Evolutionary conservation across 225 moss, liverwort and hornwort genomes (phyloP), one percentile per base, ranked within the genome.

Genomic region (Bryoerythrophyllum caledonicum): DNA sequence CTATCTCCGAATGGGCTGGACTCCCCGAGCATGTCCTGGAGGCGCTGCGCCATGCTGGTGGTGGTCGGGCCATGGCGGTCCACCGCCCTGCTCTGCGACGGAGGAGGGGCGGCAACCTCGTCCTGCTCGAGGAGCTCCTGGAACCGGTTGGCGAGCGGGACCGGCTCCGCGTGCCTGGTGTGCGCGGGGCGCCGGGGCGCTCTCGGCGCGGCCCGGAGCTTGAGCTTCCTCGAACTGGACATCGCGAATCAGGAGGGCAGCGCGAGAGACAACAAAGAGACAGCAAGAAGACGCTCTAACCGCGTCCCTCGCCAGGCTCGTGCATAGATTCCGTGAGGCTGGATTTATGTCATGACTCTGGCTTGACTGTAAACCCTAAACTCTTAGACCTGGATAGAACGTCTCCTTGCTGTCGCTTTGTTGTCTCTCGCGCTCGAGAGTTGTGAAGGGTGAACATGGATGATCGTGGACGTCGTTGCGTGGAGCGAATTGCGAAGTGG

Each of bases 71-170:
- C 83, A 49, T 23, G 75, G 60, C 7, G 27, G 53, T 57, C 10
- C 8, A 28, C 72, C 56, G 14, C n/a, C 60, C 65, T 82, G 46
- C 30, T 55, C 6, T 67, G 86, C 23, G 70, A 72, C 32, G 77
- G 82, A 54, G 79, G 65, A 11, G 53, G 51, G 4, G 48, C 80
- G 37, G 79, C 68, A 12, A 53, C 41, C 16, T 82, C 84, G 79
- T 84, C 77, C 71, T 84, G 84, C 67, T 84, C 82, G 30, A 87
- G 65, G 17, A 86, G 86, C 66, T 86, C 83, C 35, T 84, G 83
- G 32, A 86, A 86, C 57, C 70, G 81, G 61, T 69, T 83, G 40
- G 83, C 86, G n/a, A 86, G 81, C 21, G 81, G 83, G 14, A 86
- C 78, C 57, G 83, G 75, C 66, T 81, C 83, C 60, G 71, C 78